A percentile compares a stretch with the other conserved stretches of the same genome.
phyloP scores from a whole-genome alignment of 345 rosid species.

The Eutrema japonicum region DNA sequence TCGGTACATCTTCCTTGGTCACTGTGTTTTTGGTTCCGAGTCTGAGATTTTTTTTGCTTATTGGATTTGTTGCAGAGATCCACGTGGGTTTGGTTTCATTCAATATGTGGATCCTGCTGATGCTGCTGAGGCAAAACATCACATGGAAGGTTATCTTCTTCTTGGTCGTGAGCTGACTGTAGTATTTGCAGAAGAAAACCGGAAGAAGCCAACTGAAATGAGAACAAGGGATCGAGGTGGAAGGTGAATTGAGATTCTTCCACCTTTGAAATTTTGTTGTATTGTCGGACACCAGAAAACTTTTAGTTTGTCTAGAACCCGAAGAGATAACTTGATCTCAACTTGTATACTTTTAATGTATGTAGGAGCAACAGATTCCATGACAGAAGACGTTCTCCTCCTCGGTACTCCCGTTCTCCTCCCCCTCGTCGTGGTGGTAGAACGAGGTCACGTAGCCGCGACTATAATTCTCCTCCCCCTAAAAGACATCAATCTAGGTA shows the following conservation, averaged over 20 bases:
- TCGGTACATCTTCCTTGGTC: conserved; percentile 32
- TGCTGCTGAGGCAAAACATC: conserved; percentile 90
- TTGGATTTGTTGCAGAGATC: conserved; percentile 61
- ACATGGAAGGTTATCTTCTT: conserved; percentile 95
- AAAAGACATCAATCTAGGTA: conserved; percentile 71
- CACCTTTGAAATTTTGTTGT: neutral
- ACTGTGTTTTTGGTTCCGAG: conserved; percentile 18
- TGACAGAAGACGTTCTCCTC: conserved; percentile 72
- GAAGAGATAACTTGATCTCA: conserved; percentile 12
- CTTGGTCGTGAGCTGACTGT: conserved; percentile 91
- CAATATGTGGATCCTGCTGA: conserved; percentile 91
- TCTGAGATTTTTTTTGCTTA: conserved; percentile 20
- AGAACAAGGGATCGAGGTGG: conserved; percentile 82
- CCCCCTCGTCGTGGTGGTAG: conserved; percentile 68
- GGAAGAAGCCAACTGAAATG: conserved; percentile 97
- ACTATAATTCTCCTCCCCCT: conserved; percentile 65
- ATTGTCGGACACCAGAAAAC: neutral
- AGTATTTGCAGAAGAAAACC: conserved; percentile 95
- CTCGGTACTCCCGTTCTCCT: conserved; percentile 75
- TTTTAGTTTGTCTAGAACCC: neutral
- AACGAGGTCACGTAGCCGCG: conserved; percentile 68
- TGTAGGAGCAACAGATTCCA: conserved; percentile 53
- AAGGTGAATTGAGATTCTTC: conserved; percentile 45
- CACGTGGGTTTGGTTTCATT: conserved; percentile 97
- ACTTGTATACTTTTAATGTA: conserved; percentile 13